Conservation (phyloP, 768 basidiomycete genomes). For the Pulveroboletus sp. region DNA sequence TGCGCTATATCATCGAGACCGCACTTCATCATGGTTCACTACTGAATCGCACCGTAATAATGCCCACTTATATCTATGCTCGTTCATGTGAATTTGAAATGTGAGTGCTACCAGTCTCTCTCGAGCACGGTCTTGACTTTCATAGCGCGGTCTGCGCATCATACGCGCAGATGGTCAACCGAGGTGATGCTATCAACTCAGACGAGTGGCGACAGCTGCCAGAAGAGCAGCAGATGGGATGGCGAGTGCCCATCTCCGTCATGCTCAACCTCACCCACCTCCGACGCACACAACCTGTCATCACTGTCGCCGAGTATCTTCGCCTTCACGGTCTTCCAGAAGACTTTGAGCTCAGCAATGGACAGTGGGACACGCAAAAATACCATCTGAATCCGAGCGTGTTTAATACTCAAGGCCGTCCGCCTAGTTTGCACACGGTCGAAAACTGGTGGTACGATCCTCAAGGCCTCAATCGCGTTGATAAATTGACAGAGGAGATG, state of each 20-base stretch:
- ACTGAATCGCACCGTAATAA: constrained; percentile 40
- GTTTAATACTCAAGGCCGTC: constrained; percentile 18
- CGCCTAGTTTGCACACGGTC: constrained; percentile 32
- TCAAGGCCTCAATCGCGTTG: constrained; percentile 34
- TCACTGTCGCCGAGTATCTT: constrained; percentile 43
- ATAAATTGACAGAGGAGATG: constrained; percentile 32
- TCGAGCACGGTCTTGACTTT: not conserved
- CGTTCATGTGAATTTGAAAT: constrained; percentile 38
- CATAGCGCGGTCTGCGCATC: constrained; percentile 34
- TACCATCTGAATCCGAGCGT: constrained; percentile 33
- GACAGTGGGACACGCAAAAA: constrained; percentile 35
- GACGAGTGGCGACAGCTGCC: constrained; percentile 41
- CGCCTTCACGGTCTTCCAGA: constrained; percentile 36
- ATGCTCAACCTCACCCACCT: constrained; percentile 44
- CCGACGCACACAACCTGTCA: constrained; percentile 34
- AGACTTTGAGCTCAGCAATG: constrained; percentile 34
- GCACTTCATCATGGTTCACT: constrained; percentile 41
- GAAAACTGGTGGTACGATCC: constrained; percentile 42
- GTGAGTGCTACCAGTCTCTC: constrained; percentile 8
- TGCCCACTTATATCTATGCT: constrained; percentile 46
- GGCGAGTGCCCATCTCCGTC: constrained; percentile 33
- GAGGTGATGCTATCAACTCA: constrained; percentile 39
- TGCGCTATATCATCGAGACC: constrained; percentile 48
- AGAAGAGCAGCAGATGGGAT: constrained; percentile 34
- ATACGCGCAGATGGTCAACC: constrained; percentile 42